Percentiles rank a stretch among this genome's conserved stretches.
These are phyloP conservation scores for Euptelea pleiosperma DNA, from an alignment of 164 flowering plant genomes.

Conservation along the genomic window DNA sequence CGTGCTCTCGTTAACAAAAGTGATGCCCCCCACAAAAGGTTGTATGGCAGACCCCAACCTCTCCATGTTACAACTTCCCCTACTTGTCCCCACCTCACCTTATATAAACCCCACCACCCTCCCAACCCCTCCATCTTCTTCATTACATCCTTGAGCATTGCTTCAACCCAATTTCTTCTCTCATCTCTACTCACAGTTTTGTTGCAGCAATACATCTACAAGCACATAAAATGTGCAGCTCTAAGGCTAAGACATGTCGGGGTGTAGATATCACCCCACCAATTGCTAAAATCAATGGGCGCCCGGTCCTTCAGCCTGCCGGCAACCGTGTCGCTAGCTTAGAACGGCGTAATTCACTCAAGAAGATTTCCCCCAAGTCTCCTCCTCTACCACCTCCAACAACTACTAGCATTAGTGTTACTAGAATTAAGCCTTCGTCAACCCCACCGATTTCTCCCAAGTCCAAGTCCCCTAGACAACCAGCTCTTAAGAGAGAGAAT, in stretches of 20 bases:
- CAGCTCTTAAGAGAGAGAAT: conserved; percentile 36
- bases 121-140: conserved; percentile 9
- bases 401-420: conserved; percentile 1
- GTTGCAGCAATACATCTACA: conserved; percentile 2
- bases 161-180: neutral
- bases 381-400: conserved; percentile 23
- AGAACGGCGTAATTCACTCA: conserved; percentile 36
- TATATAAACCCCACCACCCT: conserved; percentile 24
- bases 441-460: conserved; percentile 47
- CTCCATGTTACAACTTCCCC: conserved; percentile 44
- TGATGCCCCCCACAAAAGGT: conserved; percentile 27
- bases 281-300: conserved; percentile 39
- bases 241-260: conserved; percentile 32
- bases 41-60: conserved; percentile 42
- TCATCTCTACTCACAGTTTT: too few species aligned
- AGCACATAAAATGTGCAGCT: conserved; percentile 43
- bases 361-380: conserved; percentile 28
- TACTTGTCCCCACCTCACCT: conserved; percentile 30
- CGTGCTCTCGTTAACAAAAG: conserved; percentile 28
- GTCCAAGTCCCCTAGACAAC: conserved; percentile 43
- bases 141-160: neutral
- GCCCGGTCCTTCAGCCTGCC: conserved; percentile 67
- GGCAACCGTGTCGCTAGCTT: conserved; percentile 45
- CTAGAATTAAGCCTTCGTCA: conserved; percentile 15
- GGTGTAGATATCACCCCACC: conserved; percentile 16